Base-by-base conservation (phyloP, 169 alveolate genomes). In the Eimeria tenella region DNA sequence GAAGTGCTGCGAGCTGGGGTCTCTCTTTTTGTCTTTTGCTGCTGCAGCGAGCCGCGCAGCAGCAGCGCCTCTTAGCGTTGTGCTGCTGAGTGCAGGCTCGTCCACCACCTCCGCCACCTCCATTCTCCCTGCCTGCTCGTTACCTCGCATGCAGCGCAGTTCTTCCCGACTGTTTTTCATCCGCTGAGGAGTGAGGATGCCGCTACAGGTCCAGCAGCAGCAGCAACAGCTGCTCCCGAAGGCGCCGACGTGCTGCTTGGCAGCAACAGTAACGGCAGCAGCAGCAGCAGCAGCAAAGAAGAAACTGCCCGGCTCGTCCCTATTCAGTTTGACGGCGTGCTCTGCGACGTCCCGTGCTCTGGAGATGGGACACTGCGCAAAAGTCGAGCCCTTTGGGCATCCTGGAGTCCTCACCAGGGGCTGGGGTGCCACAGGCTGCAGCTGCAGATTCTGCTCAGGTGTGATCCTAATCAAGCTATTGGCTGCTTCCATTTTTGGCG, bases 351-450 rank as follows among this genome's bases (percentile, higher is more conserved):
- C 19, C 99, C 99, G 8, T 98, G 99, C 91, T 95, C 99, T 60
- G 99, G 99, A 31, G 99, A 98, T 90, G 99, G 99, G 5, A 98
- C 99, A 11, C 95, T 98, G 84, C 96, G 99, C 84, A 98, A 98
- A 96, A 95, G 97, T 50, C 99, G 99, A 11, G 87, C 93, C 75
- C 95, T 97, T 60, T 98, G 99, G 98, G 96, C 97, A 25, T 96
- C 97, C 21, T 87, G 96, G 96, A 23, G 52, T 62, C 70, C 70
- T 10, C 23, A 62, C 81, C 84, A 73, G 23, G 93, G 84, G 42
- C 70, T 56, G 9, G 93, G 94, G 6, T 52, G 90, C 42, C 96
- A 94, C 58, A 15, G 90, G 58, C 94, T 94, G 58, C 96, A 94
- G 77, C 50, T 87, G 73, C 96, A 89, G 91, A 88, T 94, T 25